phyloP scores from a whole-genome alignment of 768 basidiomycete species.

The Rickenella mellea region DNA sequence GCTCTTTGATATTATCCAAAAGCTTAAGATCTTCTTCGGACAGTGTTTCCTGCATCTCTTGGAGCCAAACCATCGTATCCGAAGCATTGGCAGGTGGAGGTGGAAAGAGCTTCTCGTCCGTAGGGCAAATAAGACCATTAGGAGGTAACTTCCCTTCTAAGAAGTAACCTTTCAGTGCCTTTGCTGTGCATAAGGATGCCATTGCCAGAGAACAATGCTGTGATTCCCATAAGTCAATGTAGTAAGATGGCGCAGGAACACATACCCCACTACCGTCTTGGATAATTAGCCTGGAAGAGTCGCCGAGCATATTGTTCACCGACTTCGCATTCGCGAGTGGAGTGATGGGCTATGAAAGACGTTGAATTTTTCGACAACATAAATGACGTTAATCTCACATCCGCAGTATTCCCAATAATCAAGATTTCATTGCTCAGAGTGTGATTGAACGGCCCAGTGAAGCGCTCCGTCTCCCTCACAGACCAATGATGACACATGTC shows the following conservation, averaged over 20 bases:
- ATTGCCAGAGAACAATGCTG: slow-evolving; percentile 16
- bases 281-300: slow-evolving; percentile 17
- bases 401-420: slow-evolving; percentile 10
- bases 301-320: slow-evolving; percentile 13
- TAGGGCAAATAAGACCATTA: slow-evolving; percentile 14
- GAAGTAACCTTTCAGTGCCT: slow-evolving; percentile 14
- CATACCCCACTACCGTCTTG: slow-evolving; percentile 20
- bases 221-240: not conserved
- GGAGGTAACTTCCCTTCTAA: slow-evolving; percentile 18
- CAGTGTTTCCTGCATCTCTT: not conserved
- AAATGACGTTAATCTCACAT: slow-evolving; percentile 5
- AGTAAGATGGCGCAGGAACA: not conserved
- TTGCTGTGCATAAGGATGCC: slow-evolving; percentile 17
- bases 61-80: not conserved
- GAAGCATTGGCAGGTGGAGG: slow-evolving; percentile 1
- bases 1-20: not conserved
- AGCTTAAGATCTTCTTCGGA: not conserved
- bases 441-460: slow-evolving; percentile 13
- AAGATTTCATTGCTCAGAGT: slow-evolving; percentile 9
- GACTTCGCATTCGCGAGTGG: slow-evolving; percentile 16
- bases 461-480: slow-evolving; percentile 7
- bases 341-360: slow-evolving; percentile 18
- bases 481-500: slow-evolving; percentile 16
- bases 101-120: slow-evolving; percentile 14
- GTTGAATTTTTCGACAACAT: not conserved